Conservation (phyloP, 1,284 basidiomycete species). For the Papiliotrema nemorosa region DNA sequence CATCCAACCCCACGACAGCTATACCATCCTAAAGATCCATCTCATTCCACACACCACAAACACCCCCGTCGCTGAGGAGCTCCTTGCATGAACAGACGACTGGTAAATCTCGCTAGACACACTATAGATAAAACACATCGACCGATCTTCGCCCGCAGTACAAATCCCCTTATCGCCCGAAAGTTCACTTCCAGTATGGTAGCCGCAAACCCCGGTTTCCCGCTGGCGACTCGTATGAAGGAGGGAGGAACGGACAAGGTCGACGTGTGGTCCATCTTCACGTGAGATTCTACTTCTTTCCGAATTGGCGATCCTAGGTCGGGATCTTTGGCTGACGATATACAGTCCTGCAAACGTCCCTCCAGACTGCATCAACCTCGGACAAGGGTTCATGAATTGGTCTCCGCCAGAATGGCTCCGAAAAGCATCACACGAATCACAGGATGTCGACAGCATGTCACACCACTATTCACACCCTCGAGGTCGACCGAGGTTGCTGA, state of each 20-base stretch:
- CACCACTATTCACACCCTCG: constrained; percentile 92
- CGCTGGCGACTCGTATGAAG: constrained; percentile 43
- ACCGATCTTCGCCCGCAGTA: too few relatives aligned
- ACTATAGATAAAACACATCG: too few relatives aligned
- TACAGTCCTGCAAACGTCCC: constrained; percentile 77
- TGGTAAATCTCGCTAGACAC: too few relatives aligned
- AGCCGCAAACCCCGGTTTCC: constrained; percentile 22
- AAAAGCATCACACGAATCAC: constrained; percentile 68
- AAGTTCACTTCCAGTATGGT: not conserved
- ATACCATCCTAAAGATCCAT: too few relatives aligned
- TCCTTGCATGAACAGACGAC: too few relatives aligned
- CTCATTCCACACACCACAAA: too few relatives aligned
- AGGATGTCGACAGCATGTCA: constrained; percentile 60
- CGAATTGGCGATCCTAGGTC: not conserved
- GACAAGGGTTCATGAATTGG: constrained; percentile 87
- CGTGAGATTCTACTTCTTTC: constrained; percentile 55
- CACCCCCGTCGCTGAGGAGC: too few relatives aligned
- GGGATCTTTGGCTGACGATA: not conserved
- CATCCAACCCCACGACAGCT: too few relatives aligned
- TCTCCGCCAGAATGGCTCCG: constrained; percentile 78
- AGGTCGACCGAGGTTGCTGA: constrained; percentile 75
- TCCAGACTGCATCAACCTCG: constrained; percentile 81
- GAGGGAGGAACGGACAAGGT: constrained; percentile 52
- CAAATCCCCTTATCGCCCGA: not conserved
- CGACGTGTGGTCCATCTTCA: constrained; percentile 92